Evolutionary conservation across 2,329 filamentous ascomycete genomes (phyloP).

Genomic region (Plenodomus biglobosus): DNA sequence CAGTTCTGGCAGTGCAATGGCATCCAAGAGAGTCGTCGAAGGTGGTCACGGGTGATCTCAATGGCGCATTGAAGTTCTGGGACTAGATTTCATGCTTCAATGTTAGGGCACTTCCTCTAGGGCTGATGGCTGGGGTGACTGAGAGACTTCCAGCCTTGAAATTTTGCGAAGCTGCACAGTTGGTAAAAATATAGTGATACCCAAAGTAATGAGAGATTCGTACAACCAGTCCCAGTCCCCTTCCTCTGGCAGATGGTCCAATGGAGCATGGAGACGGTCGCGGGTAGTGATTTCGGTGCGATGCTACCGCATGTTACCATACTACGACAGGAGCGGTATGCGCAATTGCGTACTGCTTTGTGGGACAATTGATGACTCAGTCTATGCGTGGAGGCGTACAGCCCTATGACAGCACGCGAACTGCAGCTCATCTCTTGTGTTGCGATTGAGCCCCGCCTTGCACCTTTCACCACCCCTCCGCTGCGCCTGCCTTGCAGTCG

Average conservation of each 20-base stretch:
- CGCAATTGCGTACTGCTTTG: constrained; percentile 14
- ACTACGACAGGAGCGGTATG: constrained; percentile 8
- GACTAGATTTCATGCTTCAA: constrained; percentile 57
- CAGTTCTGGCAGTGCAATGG: constrained; percentile 88
- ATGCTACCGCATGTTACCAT: constrained; percentile 4
- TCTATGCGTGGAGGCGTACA: constrained; percentile 8
- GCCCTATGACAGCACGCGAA: constrained; percentile 8
- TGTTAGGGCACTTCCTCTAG: neutral
- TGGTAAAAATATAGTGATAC: constrained; percentile 21
- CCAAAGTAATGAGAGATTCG: constrained; percentile 13
- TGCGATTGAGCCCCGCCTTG: constrained; percentile 10
- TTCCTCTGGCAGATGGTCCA: too few species aligned
- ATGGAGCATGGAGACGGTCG: too few species aligned
- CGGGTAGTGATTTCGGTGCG: neutral
- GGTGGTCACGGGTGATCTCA: constrained; percentile 84
- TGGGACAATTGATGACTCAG: constrained; percentile 7
- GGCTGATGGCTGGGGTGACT: neutral
- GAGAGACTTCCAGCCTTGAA: neutral
- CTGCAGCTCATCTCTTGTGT: constrained; percentile 2
- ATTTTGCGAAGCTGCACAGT: neutral
- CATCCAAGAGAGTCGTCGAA: constrained; percentile 97
- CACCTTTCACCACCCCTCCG: constrained; percentile 2
- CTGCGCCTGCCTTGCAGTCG: constrained; percentile 11
- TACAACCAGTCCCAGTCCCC: neutral
- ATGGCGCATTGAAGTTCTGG: constrained; percentile 90